These are phyloP conservation scores for Tolypocladium paradoxum DNA, from an alignment of 2,329 filamentous ascomycete genomes.

Conservation along the genomic window DNA sequence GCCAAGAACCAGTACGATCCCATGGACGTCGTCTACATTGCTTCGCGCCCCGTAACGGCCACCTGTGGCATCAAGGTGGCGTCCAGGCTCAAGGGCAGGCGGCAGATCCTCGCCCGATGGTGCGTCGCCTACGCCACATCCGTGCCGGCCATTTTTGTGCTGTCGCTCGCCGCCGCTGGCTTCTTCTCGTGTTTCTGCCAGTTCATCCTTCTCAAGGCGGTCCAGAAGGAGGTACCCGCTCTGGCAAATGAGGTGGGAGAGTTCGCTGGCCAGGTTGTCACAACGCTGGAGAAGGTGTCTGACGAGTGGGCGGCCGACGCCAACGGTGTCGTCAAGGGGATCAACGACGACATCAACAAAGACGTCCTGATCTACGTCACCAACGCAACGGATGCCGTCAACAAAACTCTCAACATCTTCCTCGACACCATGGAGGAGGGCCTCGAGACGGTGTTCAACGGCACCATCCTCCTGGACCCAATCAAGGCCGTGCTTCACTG, in stretches of 20 bases:
- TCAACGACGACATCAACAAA: constrained; percentile 70
- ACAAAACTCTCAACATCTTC: constrained; percentile 75
- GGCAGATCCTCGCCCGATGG: constrained; percentile 71
- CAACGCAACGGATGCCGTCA: constrained; percentile 71
- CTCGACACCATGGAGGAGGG: constrained; percentile 64
- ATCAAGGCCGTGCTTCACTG: constrained; percentile 75
- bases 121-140: constrained; percentile 81
- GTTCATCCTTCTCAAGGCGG: constrained; percentile 60
- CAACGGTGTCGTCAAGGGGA: constrained; percentile 58
- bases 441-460: constrained; percentile 69
- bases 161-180: constrained; percentile 72
- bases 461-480: constrained; percentile 67
- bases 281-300: constrained; percentile 62
- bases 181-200: constrained; percentile 77
- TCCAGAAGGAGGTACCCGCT: constrained; percentile 66
- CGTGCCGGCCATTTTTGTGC: constrained; percentile 70
- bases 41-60: constrained; percentile 69
- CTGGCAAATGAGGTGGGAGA: constrained; percentile 64
- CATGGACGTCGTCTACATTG: constrained; percentile 82
- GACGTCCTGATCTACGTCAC: constrained; percentile 82
- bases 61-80: constrained; percentile 60
- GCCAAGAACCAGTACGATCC: constrained; percentile 58
- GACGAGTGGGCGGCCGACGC: constrained; percentile 65
- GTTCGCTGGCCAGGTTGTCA: constrained; percentile 70
- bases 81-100: constrained; percentile 50